These are phyloP conservation scores for Clonostachys chloroleuca DNA, from an alignment of 2,329 filamentous ascomycete species.

Conservation along the genomic window DNA sequence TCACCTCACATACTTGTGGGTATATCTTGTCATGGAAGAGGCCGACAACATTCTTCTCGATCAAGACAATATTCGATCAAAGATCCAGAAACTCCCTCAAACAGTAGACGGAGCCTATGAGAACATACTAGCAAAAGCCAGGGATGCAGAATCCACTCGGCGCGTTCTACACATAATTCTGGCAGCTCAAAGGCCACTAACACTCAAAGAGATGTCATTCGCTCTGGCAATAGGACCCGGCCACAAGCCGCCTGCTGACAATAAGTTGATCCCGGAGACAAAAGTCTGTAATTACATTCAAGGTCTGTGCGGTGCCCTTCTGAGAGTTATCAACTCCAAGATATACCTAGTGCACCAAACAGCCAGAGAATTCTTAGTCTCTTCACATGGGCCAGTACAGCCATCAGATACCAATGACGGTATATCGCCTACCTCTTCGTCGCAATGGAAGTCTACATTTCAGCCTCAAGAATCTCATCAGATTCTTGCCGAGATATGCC, in stretches of 20 bases:
- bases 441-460: conserved; percentile 7
- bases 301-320: conserved; percentile 1
- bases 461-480: conserved; percentile 4
- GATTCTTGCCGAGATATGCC: conserved; percentile 8
- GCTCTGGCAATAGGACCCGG: background rate
- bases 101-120: conserved; percentile 6
- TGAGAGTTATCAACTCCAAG: conserved; percentile 7
- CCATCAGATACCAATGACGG: too few species aligned
- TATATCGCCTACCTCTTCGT: background rate
- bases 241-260: background rate
- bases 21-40: conserved; percentile 4
- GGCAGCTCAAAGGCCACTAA: conserved; percentile 6
- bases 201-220: conserved; percentile 3
- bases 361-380: conserved; percentile 11
- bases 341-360: conserved; percentile 15
- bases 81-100: conserved; percentile 3
- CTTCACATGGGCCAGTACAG: background rate
- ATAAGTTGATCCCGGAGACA: background rate
- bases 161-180: conserved; percentile 6
- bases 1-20: conserved; percentile 6
- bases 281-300: background rate
- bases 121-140: conserved; percentile 1
- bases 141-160: background rate
- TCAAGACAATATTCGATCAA: conserved; percentile 1
- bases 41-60: conserved; percentile 1